Evolutionary conservation across 2,329 filamentous ascomycete species (phyloP), one percentile per base, ranked within the genome.

Genomic region (Fusarium graminum): DNA sequence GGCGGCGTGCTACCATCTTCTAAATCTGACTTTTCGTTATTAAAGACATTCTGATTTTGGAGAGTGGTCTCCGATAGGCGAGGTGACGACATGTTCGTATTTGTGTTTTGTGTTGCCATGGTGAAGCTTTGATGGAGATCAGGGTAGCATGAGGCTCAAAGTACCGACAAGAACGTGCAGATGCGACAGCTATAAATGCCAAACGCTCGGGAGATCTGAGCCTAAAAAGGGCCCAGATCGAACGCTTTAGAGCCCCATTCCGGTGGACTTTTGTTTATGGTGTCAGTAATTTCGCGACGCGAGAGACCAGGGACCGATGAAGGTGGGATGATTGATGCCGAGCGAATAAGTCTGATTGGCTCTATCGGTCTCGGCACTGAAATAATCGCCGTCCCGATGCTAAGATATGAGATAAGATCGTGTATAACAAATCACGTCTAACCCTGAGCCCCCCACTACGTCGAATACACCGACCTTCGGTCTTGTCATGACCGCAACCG

Each of bases 41-140:
- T 63, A 13, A 50, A 43, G 10, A 40, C 30, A 28, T 8, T 32
- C 30, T 42, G 60, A 7, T 50, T 42, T 19, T 52, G 57, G 4
- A 66, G 62, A 7, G 63, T 66, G 12, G 52, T 32, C 14, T 52
- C 63, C 11, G 63, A 66, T 13, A 63, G 50, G 13, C 10, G 63
- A 34, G 63, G 62, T 12, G 61, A 64, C 14, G 52, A 36, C 8
- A 41, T 13, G 51, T 22, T 13, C n/a, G 22, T 4, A 8, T 30
- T 32, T 7, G 19, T 45, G 17, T 45, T 36, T 26, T 60, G 57
- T 12, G 43, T 30, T 28, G 63, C 14, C 63, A 65, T 38, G 34
- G 47, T 36, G 36, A 38, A 10, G 38, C 40, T 13, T 13, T 34
- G 44, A 36, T 19, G 41, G 17, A 55, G 22, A 14, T 26, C 17